Conservation (phyloP, 1,284 basidiomycete genomes). For the Puccinia hordei region DNA sequence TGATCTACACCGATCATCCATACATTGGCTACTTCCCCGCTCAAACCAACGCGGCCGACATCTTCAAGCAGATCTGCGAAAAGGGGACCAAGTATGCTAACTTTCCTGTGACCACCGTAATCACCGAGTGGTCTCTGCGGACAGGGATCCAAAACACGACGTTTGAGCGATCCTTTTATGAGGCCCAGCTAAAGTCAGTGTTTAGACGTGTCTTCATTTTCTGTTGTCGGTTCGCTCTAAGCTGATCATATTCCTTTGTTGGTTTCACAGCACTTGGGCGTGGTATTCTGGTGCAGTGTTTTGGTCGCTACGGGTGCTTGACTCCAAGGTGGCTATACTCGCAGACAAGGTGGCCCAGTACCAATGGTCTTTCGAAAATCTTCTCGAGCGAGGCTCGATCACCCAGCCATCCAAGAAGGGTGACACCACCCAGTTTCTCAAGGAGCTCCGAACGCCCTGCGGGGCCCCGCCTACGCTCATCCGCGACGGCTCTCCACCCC, state of each 20-base stretch:
- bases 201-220: background rate
- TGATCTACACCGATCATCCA: constrained; percentile 58
- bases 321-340: constrained; percentile 27
- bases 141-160: constrained; percentile 55
- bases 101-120: constrained; percentile 56
- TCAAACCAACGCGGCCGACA: constrained; percentile 53
- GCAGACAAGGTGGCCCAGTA: constrained; percentile 46
- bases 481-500: background rate
- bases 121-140: constrained; percentile 54
- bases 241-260: background rate
- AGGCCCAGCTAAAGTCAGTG: constrained; percentile 53
- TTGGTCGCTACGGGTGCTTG: constrained; percentile 39
- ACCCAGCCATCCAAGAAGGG: constrained; percentile 10
- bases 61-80: constrained; percentile 56
- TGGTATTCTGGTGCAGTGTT: constrained; percentile 53
- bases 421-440: constrained; percentile 15
- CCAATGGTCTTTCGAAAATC: constrained; percentile 44
- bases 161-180: constrained; percentile 56
- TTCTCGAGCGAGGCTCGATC: constrained; percentile 33
- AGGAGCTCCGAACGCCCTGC: constrained; percentile 30
- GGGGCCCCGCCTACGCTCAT: constrained; percentile 7
- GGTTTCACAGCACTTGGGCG: constrained; percentile 54
- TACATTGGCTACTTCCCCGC: constrained; percentile 56
- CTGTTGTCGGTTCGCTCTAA: background rate
- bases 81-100: constrained; percentile 54